Evolutionary conservation across 768 basidiomycete species (phyloP).

Genomic region (Phallus indusiatus): DNA sequence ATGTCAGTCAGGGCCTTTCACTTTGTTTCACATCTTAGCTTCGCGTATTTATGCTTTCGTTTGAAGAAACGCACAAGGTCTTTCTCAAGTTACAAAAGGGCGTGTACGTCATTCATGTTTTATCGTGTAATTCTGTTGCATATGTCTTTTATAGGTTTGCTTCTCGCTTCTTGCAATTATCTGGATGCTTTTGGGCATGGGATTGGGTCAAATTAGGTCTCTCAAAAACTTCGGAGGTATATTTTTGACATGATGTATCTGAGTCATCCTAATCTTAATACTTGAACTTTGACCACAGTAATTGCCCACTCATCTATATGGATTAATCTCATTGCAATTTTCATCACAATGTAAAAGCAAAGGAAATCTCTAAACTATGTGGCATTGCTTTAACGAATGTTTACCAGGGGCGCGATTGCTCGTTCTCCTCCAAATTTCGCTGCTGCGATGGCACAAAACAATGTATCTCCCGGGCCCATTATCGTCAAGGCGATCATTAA

Average conservation of each 20-base stretch:
- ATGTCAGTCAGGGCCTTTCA: neutral
- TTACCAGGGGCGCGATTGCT: slow-evolving; percentile 35
- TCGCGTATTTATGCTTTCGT: slow-evolving; percentile 14
- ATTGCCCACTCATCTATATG: slow-evolving; percentile 24
- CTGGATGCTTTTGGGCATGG: slow-evolving; percentile 45
- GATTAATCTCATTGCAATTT: slow-evolving; percentile 47
- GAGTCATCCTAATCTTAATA: slow-evolving; percentile 6
- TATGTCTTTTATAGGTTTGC: neutral
- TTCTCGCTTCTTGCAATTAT: slow-evolving; percentile 24
- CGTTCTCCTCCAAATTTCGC: slow-evolving; percentile 44
- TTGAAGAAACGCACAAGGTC: slow-evolving; percentile 40
- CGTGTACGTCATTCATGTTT: slow-evolving; percentile 23
- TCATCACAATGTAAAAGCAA: slow-evolving; percentile 34
- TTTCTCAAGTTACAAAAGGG: slow-evolving; percentile 40
- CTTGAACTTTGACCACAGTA: no score
- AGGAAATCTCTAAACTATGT: neutral
- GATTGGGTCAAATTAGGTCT: slow-evolving; percentile 49
- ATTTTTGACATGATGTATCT: slow-evolving; percentile 25
- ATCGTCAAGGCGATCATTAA: slow-evolving; percentile 23
- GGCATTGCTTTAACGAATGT: neutral
- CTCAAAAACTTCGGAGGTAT: slow-evolving; percentile 43
- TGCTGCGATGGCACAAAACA: slow-evolving; percentile 30
- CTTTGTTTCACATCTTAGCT: neutral
- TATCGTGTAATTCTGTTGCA: neutral
- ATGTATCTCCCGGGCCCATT: slow-evolving; percentile 19